A percentile compares a stretch with the other conserved stretches of the same genome.
These are phyloP conservation scores for Waltergamsia citrina DNA, from an alignment of 2,329 filamentous ascomycete genomes.

Conservation along the genomic window DNA sequence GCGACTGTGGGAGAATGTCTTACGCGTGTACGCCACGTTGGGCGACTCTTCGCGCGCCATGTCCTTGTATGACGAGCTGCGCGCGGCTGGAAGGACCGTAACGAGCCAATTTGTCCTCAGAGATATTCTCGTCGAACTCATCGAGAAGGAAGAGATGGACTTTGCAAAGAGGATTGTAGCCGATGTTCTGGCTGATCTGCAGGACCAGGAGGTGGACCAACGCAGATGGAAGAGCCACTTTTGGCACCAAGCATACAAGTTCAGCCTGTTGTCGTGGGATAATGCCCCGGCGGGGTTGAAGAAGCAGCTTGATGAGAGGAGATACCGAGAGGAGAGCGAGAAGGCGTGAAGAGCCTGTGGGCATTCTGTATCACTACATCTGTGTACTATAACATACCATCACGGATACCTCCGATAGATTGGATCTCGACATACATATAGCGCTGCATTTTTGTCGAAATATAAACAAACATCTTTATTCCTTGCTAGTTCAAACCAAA, in stretches of 20 bases:
- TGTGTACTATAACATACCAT: not conserved
- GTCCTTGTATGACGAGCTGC: constrained; percentile 35
- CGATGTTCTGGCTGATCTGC: constrained; percentile 14
- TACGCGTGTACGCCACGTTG: constrained; percentile 53
- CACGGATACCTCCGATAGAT: too few species aligned
- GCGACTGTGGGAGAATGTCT: constrained; percentile 61
- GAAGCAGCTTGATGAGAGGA: constrained; percentile 4
- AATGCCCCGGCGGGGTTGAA: constrained; percentile 11
- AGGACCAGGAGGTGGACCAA: constrained; percentile 7
- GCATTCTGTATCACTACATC: too few species aligned
- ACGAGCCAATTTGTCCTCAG: constrained; percentile 32
- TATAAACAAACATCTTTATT: not conserved
- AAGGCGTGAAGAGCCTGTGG: not conserved
- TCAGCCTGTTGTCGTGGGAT: constrained; percentile 22
- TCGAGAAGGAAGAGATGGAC: constrained; percentile 12
- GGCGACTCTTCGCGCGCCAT: constrained; percentile 41
- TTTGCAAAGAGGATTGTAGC: constrained; percentile 22
- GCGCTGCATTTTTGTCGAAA: not conserved
- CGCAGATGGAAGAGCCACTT: constrained; percentile 39
- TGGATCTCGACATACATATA: not conserved
- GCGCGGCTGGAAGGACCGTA: constrained; percentile 23
- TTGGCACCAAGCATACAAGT: constrained; percentile 34
- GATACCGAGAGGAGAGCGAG: not conserved
- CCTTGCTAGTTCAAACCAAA: too few species aligned
- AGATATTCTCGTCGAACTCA: constrained; percentile 27